Evolutionary conservation across 495 filamentous ascomycete species (phyloP), one percentile per base, ranked within the genome.

Genomic region (Penicillium maclennaniae): DNA sequence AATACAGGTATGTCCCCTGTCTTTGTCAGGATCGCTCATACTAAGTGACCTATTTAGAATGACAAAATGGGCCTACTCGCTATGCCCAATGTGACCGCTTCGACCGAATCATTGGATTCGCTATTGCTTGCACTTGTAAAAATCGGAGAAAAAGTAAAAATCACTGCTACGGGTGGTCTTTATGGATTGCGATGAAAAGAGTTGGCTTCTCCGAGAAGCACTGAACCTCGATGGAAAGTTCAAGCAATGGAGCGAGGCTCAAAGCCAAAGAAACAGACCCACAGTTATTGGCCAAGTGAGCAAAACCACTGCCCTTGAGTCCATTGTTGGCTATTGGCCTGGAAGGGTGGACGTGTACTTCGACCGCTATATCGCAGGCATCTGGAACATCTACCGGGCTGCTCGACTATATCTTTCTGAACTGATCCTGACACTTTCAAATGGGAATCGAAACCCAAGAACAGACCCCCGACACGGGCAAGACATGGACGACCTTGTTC

Each of bases 371-470:
- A 15, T 45, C 8, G 20, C 43, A 20, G 21, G 43, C 15, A 45
- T 45, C 26, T 47, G 45, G 45, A 47, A 37, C 19, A 47, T 47
- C n/a, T 47, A 37, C n/a, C 25, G 45, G 10, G 25, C 45, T 27
- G 45, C 43, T 15, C 43, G 43, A 5, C 20, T 45, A n/a, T 45
- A 21, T 26, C 43, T 45, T 20, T 25, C 26, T 2, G 21, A 21
- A 20, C 7, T 45, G 21, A 45, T 21, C 15, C 10, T 20, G 15
- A 26, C 7, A 1, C 43, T 45, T 21, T 26, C 15, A 10, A 23
- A n/a, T 45, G 21, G 21, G 6, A 25, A 26, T 34, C 8, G 31
- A 12, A 34, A 12, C 31, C 14, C 31, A 34, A 34, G 9, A 14
- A 34, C 31, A 12, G 31, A 34, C 3, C 31, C 3, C 1, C 10